These are phyloP conservation scores for Musa troglodytarum DNA, from an alignment of 176 grass and related monocot species.

Conservation along the genomic window DNA sequence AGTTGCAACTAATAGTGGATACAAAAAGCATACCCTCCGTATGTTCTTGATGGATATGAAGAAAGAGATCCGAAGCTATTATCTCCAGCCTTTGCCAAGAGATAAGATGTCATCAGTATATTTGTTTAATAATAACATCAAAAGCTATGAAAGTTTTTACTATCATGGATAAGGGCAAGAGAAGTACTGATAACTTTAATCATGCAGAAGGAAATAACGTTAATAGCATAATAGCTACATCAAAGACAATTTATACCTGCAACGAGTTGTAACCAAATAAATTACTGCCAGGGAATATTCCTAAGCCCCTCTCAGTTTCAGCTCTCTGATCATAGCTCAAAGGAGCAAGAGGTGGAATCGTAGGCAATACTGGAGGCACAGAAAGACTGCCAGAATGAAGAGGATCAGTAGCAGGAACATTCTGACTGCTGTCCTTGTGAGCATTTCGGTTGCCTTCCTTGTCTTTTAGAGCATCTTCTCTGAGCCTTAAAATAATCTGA, in stretches of 20 bases:
- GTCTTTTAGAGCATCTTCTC: conserved; percentile 86
- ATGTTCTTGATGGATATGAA: conserved; percentile 59
- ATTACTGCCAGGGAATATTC: conserved; percentile 39
- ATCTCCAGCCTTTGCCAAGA: conserved; percentile 46
- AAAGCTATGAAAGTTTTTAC: background rate
- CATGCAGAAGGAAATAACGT: background rate
- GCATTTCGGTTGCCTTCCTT: conserved; percentile 61
- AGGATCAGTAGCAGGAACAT: conserved; percentile 35
- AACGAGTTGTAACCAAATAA: conserved; percentile 64
- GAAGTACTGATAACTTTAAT: background rate
- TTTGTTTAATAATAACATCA: background rate
- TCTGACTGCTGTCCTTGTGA: conserved; percentile 50
- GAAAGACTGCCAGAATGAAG: conserved; percentile 44
- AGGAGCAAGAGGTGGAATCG: conserved; percentile 31
- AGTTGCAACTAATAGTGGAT: background rate
- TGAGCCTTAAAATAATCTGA: conserved; percentile 81
- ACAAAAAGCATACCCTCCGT: conserved; percentile 54
- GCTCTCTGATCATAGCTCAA: conserved; percentile 54
- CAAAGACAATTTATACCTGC: conserved; percentile 38
- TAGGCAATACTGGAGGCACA: conserved; percentile 47
- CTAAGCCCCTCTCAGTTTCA: conserved; percentile 51
- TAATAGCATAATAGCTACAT: conserved; percentile 4
- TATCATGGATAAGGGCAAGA: background rate
- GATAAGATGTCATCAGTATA: background rate
- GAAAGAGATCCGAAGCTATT: conserved; percentile 36